Percentiles rank a stretch among this genome's conserved stretches.
phyloP scores from a whole-genome alignment of 1,139 yeast species.

The Yamadazyma kanchanaburiensis region DNA sequence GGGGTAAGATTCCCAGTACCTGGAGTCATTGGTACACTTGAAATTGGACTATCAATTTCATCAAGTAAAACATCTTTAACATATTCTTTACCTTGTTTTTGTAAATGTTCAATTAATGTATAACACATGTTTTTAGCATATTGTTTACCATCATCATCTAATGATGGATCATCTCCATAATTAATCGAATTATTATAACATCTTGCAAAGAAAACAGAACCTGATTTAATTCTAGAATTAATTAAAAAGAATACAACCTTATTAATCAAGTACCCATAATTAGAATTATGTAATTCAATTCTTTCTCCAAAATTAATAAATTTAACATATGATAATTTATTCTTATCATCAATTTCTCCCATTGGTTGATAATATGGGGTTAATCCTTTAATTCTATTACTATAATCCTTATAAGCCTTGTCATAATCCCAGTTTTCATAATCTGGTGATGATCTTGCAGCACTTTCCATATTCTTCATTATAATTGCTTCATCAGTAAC shows the following conservation, averaged over 20 bases:
- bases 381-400: slow-evolving; percentile 48
- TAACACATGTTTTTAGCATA: slow-evolving; percentile 48
- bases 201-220: slow-evolving; percentile 85
- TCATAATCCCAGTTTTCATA: slow-evolving; percentile 70
- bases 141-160: slow-evolving; percentile 54
- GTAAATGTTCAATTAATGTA: slow-evolving; percentile 36
- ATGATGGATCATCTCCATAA: slow-evolving; percentile 59
- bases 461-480: slow-evolving; percentile 69
- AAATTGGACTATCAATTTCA: slow-evolving; percentile 4
- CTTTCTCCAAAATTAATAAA: slow-evolving; percentile 89
- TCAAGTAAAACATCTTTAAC: slow-evolving; percentile 12
- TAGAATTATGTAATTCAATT: slow-evolving; percentile 74
- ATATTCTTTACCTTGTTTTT: slow-evolving; percentile 27
- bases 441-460: slow-evolving; percentile 88
- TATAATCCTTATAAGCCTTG: slow-evolving; percentile 59
- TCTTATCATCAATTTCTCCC: slow-evolving; percentile 39
- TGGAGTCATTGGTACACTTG: slow-evolving; percentile 4
- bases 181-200: slow-evolving; percentile 64
- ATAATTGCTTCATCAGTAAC: slow-evolving; percentile 73
- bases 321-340: slow-evolving; percentile 67
- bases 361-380: slow-evolving; percentile 52
- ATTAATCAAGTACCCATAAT: slow-evolving; percentile 83
- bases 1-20: slow-evolving; percentile 5
- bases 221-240: slow-evolving; percentile 81
- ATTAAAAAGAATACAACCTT: slow-evolving; percentile 86